Conservation (phyloP, 305 asterid genomes). For the Fraxinus velutina region DNA sequence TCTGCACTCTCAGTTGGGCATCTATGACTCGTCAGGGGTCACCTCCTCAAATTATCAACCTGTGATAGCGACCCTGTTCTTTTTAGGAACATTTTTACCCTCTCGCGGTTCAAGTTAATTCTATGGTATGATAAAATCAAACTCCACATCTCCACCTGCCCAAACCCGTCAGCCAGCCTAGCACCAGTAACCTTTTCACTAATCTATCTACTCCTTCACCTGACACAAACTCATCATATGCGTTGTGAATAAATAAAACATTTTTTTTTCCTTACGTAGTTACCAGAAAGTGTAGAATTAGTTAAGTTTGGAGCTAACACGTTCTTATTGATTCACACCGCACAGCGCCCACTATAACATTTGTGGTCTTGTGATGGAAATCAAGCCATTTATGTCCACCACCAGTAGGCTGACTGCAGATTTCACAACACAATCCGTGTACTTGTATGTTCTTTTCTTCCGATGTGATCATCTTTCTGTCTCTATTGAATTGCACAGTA, state of each 20-base stretch:
- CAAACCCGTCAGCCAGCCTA: not conserved
- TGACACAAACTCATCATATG: not conserved
- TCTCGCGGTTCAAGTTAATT: not conserved
- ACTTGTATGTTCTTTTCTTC: not conserved
- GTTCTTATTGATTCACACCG: not conserved
- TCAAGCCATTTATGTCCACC: not conserved
- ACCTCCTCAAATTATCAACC: not conserved
- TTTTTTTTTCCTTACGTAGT: not conserved
- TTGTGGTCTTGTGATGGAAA: not conserved
- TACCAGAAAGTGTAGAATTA: not conserved
- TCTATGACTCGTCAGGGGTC: not conserved
- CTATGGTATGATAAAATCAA: not conserved
- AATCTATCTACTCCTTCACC: not conserved
- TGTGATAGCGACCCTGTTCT: not conserved
- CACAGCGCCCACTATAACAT: not conserved
- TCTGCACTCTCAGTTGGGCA: not conserved
- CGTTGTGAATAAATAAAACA: not conserved
- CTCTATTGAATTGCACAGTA: not conserved
- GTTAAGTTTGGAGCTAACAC: not conserved
- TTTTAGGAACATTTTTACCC: not conserved
- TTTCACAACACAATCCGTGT: not conserved
- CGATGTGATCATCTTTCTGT: not conserved
- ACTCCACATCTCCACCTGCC: not conserved
- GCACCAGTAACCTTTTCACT: not conserved
- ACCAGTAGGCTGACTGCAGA: not conserved